Evolutionary conservation across 306 rosid species (phyloP).

Genomic region (Cicer chorassanicum): DNA sequence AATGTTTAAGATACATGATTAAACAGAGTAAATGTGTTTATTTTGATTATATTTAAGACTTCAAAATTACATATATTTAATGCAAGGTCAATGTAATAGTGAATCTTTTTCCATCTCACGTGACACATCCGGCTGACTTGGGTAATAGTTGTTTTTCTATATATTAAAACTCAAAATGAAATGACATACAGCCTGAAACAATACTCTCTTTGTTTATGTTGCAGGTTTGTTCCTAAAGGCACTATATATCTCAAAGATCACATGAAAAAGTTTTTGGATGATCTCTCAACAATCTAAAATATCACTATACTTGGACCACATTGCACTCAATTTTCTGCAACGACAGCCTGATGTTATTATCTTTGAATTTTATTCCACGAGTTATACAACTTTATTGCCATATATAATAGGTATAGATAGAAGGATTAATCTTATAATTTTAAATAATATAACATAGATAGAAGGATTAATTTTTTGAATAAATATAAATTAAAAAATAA

Average conservation of each 20-base stretch:
- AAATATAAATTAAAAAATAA: slow-evolving; percentile 38
- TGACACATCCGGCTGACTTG: slow-evolving; percentile 48
- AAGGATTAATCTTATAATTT: background rate
- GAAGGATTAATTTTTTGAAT: background rate
- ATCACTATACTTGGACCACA: slow-evolving; percentile 70
- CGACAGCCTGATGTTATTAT: slow-evolving; percentile 52
- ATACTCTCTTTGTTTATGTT: slow-evolving; percentile 14
- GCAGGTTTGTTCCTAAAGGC: slow-evolving; percentile 66
- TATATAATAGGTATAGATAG: too few species aligned
- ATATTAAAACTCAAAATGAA: slow-evolving; percentile 24
- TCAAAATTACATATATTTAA: too few species aligned
- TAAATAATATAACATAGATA: slow-evolving; percentile 7
- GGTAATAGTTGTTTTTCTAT: slow-evolving; percentile 47
- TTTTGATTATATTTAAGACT: too few species aligned
- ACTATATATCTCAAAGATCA: slow-evolving; percentile 61
- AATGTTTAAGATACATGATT: too few species aligned
- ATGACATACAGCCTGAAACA: slow-evolving; percentile 26
- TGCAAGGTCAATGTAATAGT: slow-evolving; percentile 51
- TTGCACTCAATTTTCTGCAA: slow-evolving; percentile 56
- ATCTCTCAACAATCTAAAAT: slow-evolving; percentile 63
- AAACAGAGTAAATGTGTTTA: too few species aligned
- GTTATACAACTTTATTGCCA: slow-evolving; percentile 49
- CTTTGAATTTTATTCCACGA: background rate
- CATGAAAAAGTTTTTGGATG: slow-evolving; percentile 59
- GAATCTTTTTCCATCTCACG: slow-evolving; percentile 51